These are phyloP conservation scores for Micractinium conductrix DNA, from an alignment of 139 green algal species.

Conservation along the genomic window DNA sequence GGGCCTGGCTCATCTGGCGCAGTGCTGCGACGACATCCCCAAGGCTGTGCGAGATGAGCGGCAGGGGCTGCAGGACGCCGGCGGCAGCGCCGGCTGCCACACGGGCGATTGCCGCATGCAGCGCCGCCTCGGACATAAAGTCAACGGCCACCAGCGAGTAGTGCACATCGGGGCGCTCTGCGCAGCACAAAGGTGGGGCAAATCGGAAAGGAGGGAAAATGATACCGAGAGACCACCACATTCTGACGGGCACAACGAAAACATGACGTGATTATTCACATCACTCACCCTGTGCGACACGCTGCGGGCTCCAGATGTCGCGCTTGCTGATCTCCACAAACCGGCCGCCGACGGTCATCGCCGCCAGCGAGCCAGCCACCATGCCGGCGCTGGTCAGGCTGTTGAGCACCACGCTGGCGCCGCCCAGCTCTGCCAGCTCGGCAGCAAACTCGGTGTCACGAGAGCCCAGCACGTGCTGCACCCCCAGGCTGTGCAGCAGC, in stretches of 20 bases:
- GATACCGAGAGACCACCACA: neutral
- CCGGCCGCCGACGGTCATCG: slow-evolving; percentile 60
- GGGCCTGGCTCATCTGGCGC: slow-evolving; percentile 83
- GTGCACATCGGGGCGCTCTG: slow-evolving; percentile 79
- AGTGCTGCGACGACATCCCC: slow-evolving; percentile 62
- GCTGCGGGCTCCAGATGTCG: slow-evolving; percentile 80
- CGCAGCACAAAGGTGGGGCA: slow-evolving; percentile 80
- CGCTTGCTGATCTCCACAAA: slow-evolving; percentile 93
- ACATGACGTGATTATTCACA: neutral
- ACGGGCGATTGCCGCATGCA: slow-evolving; percentile 52
- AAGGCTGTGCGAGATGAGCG: slow-evolving; percentile 52
- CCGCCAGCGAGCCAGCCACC: slow-evolving; percentile 76
- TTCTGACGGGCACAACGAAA: neutral
- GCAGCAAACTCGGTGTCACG: slow-evolving; percentile 73
- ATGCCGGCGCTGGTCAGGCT: slow-evolving; percentile 87
- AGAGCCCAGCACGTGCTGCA: slow-evolving; percentile 52
- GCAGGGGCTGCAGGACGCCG: slow-evolving; percentile 60
- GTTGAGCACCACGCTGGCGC: slow-evolving; percentile 81
- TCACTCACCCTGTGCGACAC: slow-evolving; percentile 31
- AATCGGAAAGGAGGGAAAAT: neutral
- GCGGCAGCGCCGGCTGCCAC: slow-evolving; percentile 47
- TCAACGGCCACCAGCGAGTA: slow-evolving; percentile 87
- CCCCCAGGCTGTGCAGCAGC: slow-evolving; percentile 62
- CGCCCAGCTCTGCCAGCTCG: slow-evolving; percentile 63
- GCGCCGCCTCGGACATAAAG: slow-evolving; percentile 75